Conservation (phyloP, 345 rosid species). For the Alliaria petiolata region DNA sequence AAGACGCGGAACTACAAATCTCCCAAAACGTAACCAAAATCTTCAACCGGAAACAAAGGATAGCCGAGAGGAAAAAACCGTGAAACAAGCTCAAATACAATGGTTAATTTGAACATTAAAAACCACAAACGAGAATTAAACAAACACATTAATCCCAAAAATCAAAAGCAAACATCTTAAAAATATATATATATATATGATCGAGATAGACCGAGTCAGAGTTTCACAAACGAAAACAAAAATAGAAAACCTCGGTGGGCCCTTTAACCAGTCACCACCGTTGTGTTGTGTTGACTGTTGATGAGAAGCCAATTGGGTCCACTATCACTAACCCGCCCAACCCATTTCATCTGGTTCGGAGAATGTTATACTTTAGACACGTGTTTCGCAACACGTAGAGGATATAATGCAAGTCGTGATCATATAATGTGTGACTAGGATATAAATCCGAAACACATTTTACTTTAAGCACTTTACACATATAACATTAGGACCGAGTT, state of each 20-base stretch:
- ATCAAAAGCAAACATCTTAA: not conserved
- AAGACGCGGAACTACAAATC: too few relatives aligned
- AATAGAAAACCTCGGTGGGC: not conserved
- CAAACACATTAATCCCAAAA: not conserved
- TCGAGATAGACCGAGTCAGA: not conserved
- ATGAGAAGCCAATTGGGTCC: slow-evolving; percentile 14
- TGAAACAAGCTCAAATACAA: too few relatives aligned
- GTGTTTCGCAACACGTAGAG: slow-evolving; percentile 21
- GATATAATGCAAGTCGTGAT: slow-evolving; percentile 8
- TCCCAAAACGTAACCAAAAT: too few relatives aligned
- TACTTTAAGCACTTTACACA: not conserved
- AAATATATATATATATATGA: not conserved
- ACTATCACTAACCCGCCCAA: slow-evolving; percentile 3
- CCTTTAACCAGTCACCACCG: not conserved
- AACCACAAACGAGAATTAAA: too few relatives aligned
- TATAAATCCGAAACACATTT: not conserved
- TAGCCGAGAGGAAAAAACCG: too few relatives aligned
- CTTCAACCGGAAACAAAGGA: too few relatives aligned
- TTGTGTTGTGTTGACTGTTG: slow-evolving; percentile 14
- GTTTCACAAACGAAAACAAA: not conserved
- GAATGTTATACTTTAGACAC: not conserved
- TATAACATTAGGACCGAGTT: not conserved
- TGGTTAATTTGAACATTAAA: too few relatives aligned
- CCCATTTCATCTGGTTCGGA: not conserved
- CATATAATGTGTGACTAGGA: slow-evolving; percentile 7